Evolutionary conservation across 352 stramenopile genomes (phyloP).

Genomic region (Globisporangium canariense): DNA sequence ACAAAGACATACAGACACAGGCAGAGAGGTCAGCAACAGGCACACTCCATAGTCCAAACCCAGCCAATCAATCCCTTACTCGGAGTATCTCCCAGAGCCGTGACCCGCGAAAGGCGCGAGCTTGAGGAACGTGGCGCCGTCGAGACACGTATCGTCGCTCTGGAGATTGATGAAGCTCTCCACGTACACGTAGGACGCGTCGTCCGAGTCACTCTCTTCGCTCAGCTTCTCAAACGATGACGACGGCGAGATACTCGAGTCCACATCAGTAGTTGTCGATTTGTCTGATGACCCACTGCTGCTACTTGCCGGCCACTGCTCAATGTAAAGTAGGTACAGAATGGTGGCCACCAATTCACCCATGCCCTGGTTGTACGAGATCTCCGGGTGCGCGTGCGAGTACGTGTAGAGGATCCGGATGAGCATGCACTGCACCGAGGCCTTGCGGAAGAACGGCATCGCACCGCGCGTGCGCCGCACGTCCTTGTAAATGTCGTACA

Average conservation of each 20-base stretch:
- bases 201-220: conserved; percentile 38
- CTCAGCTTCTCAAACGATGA: conserved; percentile 24
- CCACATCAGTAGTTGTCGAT: conserved; percentile 10
- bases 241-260: conserved; percentile 6
- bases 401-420: conserved; percentile 74
- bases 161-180: conserved; percentile 62
- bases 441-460: conserved; percentile 58
- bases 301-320: conserved; percentile 42
- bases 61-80: conserved; percentile 26
- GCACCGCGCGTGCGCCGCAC: conserved; percentile 57
- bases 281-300: background rate
- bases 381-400: conserved; percentile 50
- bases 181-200: conserved; percentile 69
- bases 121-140: conserved; percentile 36
- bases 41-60: background rate
- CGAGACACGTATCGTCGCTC: conserved; percentile 27
- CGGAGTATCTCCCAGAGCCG: conserved; percentile 39
- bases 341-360: conserved; percentile 70
- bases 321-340: conserved; percentile 65
- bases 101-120: conserved; percentile 42
- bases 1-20: background rate
- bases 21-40: background rate
- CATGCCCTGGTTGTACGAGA: conserved; percentile 84
- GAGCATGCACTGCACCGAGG: conserved; percentile 46
- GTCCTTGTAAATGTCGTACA: conserved; percentile 75